Percentiles rank a stretch among this genome's conserved stretches.
These are phyloP conservation scores for Verticillium nonalfalfae DNA, from an alignment of 2,329 filamentous ascomycete species.

Conservation along the genomic window DNA sequence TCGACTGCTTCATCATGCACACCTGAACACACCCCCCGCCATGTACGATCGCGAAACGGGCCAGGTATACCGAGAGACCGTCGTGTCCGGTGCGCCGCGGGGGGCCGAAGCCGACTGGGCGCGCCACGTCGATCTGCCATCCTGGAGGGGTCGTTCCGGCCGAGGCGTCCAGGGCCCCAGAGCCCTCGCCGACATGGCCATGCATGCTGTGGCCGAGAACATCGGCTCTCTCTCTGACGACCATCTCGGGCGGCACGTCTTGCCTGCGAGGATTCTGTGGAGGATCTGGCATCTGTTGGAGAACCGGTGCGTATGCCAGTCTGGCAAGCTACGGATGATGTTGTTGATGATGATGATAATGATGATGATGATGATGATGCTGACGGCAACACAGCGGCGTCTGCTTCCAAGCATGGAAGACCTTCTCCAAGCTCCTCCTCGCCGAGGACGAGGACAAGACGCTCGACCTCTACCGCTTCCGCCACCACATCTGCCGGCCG, in stretches of 20 bases:
- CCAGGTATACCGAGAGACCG: slow-evolving; percentile 30
- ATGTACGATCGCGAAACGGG: slow-evolving; percentile 28
- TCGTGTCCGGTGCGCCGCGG: slow-evolving; percentile 18
- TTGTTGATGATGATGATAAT: no score
- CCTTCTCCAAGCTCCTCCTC: slow-evolving; percentile 27
- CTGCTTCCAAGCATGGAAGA: slow-evolving; percentile 32
- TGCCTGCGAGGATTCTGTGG: slow-evolving; percentile 27
- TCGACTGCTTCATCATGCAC: not conserved
- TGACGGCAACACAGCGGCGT: slow-evolving; percentile 18
- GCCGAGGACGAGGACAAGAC: slow-evolving; percentile 22
- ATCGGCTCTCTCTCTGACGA: slow-evolving; percentile 25
- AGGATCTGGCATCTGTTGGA: slow-evolving; percentile 33
- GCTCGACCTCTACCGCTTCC: slow-evolving; percentile 29
- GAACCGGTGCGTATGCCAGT: slow-evolving; percentile 23
- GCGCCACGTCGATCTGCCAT: slow-evolving; percentile 17
- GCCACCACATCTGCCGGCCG: slow-evolving; percentile 31
- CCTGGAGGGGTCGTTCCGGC: slow-evolving; percentile 14
- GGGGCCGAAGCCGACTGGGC: slow-evolving; percentile 26
- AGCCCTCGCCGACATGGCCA: slow-evolving; percentile 30
- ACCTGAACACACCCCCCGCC: not conserved
- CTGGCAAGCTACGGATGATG: no score
- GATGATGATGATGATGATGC: no score
- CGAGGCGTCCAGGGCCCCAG: slow-evolving; percentile 23
- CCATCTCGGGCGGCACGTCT: slow-evolving; percentile 19
- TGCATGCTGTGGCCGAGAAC: slow-evolving; percentile 28